Base-by-base conservation (phyloP, 352 stramenopile genomes). In the Discostella stelligera region DNA sequence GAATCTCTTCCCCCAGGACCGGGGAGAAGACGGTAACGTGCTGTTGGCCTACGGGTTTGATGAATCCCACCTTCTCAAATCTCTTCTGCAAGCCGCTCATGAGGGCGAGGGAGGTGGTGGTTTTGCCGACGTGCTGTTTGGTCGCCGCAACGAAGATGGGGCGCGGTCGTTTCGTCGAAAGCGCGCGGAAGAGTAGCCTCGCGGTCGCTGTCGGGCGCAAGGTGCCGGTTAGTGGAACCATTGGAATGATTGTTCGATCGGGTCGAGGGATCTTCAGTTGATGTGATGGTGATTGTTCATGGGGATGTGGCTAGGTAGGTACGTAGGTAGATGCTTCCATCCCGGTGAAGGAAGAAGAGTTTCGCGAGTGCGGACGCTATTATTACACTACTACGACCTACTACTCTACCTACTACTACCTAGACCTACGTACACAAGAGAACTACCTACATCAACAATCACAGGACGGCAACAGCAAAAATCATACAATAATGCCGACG, bases 81-180 rank as follows among this genome's bases (percentile, higher is more conserved):
- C 95, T 88, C 74, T 96, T 93, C 74, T 97, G 92, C 50, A 99
- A 90, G 23, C 94, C 95, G 76, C 95, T 96, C 67, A 98, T 94
- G 56, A 98, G 84, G 3, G 95, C 96, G 32, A 99, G 90, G 74
- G 90, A 98, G 23, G 96, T 92, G 16, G 95, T 98, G 30, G 96
- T 99, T 88, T 99, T 99, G 62, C 97, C 97, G 66, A 98, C 96
- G 79, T 99, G 97, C 79, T 99, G 96, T 30, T 95, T 92, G 14
- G 96, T 98, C n/a, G 89, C 89, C 8, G 89, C 87, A 1, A 94
- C 87, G 64, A 87, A 93, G 77, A 93, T 90, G 7, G 87, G 79
- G 14, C 69, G 61, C 0, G 30, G 69, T 53, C 50, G 27, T 56
- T 72, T 62, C 32, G 18, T 13, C 13, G 27, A 65, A 20, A 65